Conservation (phyloP, 345 rosid genomes). For the Camelina laxa region DNA sequence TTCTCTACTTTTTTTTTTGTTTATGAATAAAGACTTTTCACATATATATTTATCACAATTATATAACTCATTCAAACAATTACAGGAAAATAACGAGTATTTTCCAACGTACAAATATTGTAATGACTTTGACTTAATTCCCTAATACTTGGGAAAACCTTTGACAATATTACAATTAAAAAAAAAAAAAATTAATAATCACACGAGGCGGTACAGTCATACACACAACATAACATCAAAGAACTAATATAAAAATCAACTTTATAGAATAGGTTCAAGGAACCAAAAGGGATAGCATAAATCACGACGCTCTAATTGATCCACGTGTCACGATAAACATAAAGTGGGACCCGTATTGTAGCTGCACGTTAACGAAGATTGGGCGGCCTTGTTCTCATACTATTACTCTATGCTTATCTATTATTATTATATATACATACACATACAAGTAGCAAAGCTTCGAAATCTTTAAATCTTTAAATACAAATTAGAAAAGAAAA, state of each 20-base stretch:
- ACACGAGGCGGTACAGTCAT: constrained; percentile 26
- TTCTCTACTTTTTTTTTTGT: no score
- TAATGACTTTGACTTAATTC: not conserved
- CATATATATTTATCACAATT: no score
- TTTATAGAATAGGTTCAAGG: constrained; percentile 40
- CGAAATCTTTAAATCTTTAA: constrained; percentile 17
- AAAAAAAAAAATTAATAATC: not conserved
- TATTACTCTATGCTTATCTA: not conserved
- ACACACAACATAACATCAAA: constrained; percentile 7
- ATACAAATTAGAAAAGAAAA: not conserved
- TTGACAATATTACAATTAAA: not conserved
- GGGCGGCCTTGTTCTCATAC: constrained; percentile 30
- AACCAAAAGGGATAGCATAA: constrained; percentile 41
- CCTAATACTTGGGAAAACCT: constrained; percentile 20
- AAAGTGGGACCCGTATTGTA: constrained; percentile 31
- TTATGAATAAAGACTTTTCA: no score
- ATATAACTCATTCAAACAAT: no score
- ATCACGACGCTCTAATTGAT: constrained; percentile 34
- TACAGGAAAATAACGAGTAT: no score
- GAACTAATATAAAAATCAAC: not conserved
- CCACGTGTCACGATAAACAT: constrained; percentile 41
- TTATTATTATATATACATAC: not conserved
- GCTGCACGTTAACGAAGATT: constrained; percentile 41
- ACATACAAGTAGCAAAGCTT: constrained; percentile 24
- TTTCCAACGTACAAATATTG: not conserved